Percentiles rank a stretch among this genome's conserved stretches.
Conservation (phyloP, 1,139 yeast genomes). For the Candida glucosophila region DNA sequence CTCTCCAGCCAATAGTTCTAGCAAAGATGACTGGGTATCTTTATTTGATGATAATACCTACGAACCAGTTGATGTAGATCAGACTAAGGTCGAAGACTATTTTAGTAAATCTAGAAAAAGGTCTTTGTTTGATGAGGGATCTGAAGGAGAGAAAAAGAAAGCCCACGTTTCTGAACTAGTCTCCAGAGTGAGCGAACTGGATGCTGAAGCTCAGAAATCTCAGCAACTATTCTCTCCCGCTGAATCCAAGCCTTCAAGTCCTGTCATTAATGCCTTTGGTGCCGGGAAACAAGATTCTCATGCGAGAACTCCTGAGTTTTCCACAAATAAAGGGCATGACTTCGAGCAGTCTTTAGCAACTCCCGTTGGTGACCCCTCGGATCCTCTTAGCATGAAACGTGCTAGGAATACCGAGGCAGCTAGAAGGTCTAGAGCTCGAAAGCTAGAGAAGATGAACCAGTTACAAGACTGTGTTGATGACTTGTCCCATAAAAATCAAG, state of each 20-base stretch:
- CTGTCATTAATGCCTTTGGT: slow-evolving; percentile 19
- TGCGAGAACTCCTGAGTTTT: slow-evolving; percentile 3
- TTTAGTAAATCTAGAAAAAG: slow-evolving; percentile 14
- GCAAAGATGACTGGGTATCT: slow-evolving; percentile 58
- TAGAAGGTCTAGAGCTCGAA: slow-evolving; percentile 88
- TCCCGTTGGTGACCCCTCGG: slow-evolving; percentile 46
- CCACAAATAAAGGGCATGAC: slow-evolving; percentile 17
- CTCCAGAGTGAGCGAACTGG: slow-evolving; percentile 2
- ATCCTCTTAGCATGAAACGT: slow-evolving; percentile 69
- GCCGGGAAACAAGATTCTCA: no score
- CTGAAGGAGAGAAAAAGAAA: no score
- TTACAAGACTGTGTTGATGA: slow-evolving; percentile 70
- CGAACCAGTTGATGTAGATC: no score
- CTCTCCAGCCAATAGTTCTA: no score
- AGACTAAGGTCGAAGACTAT: slow-evolving; percentile 13
- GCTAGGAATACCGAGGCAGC: slow-evolving; percentile 98
- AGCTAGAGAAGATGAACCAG: slow-evolving; percentile 79
- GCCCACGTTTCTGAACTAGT: slow-evolving; percentile 8
- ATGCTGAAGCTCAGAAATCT: slow-evolving; percentile 4
- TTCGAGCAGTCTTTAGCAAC: slow-evolving; percentile 59
- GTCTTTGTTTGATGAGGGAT: slow-evolving; percentile 16
- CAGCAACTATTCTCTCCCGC: slow-evolving; percentile 26
- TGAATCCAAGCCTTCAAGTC: slow-evolving; percentile 16
- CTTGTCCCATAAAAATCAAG: slow-evolving; percentile 45
- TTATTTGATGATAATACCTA: no score